Evolutionary conservation across 202 grass and related monocot genomes (phyloP).

Genomic region (Zoysia matrella): DNA sequence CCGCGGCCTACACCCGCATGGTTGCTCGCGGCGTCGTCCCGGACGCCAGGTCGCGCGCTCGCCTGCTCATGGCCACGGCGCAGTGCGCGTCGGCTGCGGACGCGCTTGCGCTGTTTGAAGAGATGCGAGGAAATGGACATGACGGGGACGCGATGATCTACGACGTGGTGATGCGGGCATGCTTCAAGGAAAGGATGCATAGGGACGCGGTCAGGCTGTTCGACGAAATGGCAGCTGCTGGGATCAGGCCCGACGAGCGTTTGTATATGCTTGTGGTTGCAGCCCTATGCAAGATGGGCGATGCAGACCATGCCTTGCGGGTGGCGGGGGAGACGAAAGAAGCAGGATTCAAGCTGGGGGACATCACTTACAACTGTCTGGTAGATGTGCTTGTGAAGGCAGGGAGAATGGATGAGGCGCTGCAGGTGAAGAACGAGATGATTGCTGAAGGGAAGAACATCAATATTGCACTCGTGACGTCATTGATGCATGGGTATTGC

Average conservation of each 20-base stretch:
- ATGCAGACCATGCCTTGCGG: conserved; percentile 43
- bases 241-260: conserved; percentile 46
- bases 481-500: conserved; percentile 77
- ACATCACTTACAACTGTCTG: conserved; percentile 48
- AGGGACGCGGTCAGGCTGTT: conserved; percentile 62
- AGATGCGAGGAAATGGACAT: conserved; percentile 59
- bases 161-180: conserved; percentile 61
- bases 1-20: conserved; percentile 59
- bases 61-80: conserved; percentile 50
- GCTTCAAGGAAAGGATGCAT: conserved; percentile 52
- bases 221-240: conserved; percentile 56
- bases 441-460: conserved; percentile 48
- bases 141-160: conserved; percentile 51
- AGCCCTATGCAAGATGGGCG: conserved; percentile 56
- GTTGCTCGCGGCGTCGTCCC: conserved; percentile 50
- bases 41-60: conserved; percentile 55
- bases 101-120: conserved; percentile 51
- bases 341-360: conserved; percentile 46
- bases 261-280: conserved; percentile 42
- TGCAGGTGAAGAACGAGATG: conserved; percentile 70
- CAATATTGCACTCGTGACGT: conserved; percentile 58
- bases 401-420: conserved; percentile 63
- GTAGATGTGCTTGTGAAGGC: conserved; percentile 63
- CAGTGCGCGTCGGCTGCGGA: conserved; percentile 39
- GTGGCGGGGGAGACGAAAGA: conserved; percentile 56